Base-by-base conservation (phyloP, 768 basidiomycete species). In the Pleurotus sapidus region DNA sequence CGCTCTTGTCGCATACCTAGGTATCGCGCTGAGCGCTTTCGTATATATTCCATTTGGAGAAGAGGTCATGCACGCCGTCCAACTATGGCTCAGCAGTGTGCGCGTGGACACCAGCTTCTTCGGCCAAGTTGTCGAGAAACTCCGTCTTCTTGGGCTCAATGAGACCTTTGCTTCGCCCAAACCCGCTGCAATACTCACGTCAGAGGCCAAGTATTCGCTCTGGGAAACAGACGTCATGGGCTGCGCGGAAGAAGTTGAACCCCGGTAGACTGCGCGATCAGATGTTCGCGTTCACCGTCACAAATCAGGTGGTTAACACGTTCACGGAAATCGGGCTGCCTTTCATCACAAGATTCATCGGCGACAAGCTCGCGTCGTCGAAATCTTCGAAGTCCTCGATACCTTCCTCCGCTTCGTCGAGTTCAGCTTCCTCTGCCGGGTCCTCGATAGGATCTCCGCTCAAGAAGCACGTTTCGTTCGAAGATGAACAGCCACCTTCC, bases 21-120 rank as follows among this genome's bases (percentile, higher is more conserved):
- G 91, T 40, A 82, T 99, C n/a, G 86, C 84, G 5, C 84, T 98
- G 14, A 93, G 89, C n/a, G 94, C 95, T 14, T 98, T 95, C 66
- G 83, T 97, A 49, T 99, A 98, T 68, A 91, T 96, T 3, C 95
- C 95, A 0, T 97, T 95, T 61, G 95, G 95, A 25, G 89, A 89
- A 67, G 81, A 82, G 51, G 84, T 93, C 60, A 93, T 95, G 90
- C 74, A 78, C 6, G 67, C 77, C 49, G 72, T 80, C 7, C 81
- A 81, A 61, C 66, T 70, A 5, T 73, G 72, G 70, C 63, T 82
- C 12, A 39, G 30, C 5, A 25, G 15, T 2, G 51, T 53, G 15
- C 30, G 38, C 38, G 51, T 53, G 8, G 30, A 30, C 3, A 53
- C 23, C 2, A 40, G 51, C 42, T 18, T 20, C 11, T 39, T 53